Evolutionary conservation across 805 yeast genomes (phyloP).

Genomic region (Candida parachauliodes): DNA sequence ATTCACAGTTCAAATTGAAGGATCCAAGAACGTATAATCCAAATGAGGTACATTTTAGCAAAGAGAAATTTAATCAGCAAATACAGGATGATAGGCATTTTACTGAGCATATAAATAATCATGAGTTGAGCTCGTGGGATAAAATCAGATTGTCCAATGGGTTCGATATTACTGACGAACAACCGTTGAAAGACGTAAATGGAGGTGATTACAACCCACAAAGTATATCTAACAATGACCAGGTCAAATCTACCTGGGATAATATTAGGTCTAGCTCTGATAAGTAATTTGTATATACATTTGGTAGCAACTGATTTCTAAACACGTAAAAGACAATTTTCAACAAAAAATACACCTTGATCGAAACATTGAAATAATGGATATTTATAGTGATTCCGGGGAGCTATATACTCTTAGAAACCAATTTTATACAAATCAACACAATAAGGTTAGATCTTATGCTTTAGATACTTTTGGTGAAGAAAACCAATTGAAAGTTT

Average conservation of each 20-base stretch:
- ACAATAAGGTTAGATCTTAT: conserved; percentile 40
- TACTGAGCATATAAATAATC: neutral
- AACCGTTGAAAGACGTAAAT: conserved; percentile 3
- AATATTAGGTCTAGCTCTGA: conserved; percentile 10
- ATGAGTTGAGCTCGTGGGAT: conserved; percentile 27
- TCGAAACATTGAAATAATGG: conserved; percentile 21
- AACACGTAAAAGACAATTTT: conserved; percentile 3
- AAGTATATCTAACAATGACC: neutral
- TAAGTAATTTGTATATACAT: neutral
- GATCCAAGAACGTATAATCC: conserved; percentile 45
- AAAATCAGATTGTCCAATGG: conserved; percentile 33
- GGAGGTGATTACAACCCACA: neutral
- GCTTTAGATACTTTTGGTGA: conserved; percentile 34
- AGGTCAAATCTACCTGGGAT: conserved; percentile 19
- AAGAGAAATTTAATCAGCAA: conserved; percentile 8
- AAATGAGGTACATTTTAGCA: conserved; percentile 5
- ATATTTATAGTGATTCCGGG: conserved; percentile 39
- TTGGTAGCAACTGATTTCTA: neutral
- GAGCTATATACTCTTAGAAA: conserved; percentile 56
- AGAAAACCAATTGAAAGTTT: conserved; percentile 35
- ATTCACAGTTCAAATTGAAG: conserved; percentile 49
- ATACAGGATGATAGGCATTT: conserved; percentile 19
- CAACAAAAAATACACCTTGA: neutral
- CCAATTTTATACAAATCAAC: conserved; percentile 60
- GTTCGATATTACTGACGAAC: conserved; percentile 10